These are phyloP conservation scores for Tephrocybe sp. DNA, from an alignment of 768 basidiomycete genomes.

Conservation along the genomic window DNA sequence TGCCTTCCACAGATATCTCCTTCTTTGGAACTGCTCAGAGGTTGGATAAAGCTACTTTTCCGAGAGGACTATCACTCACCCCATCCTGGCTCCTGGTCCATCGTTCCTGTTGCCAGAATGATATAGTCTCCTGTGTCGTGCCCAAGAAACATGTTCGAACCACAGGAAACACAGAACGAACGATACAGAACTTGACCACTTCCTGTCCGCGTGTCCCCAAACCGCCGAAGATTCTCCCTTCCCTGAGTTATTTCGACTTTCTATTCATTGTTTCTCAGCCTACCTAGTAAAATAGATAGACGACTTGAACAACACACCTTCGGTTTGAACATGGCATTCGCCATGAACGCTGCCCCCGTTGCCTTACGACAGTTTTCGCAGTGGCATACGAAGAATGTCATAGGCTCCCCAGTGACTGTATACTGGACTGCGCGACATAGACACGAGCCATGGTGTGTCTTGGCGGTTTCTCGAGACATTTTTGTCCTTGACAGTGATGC, in stretches of 20 bases:
- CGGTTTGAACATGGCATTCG: slow-evolving; percentile 31
- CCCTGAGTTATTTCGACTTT: slow-evolving; percentile 26
- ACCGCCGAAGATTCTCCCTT: slow-evolving; percentile 24
- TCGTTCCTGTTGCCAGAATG: slow-evolving; percentile 11
- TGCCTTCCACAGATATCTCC: slow-evolving; percentile 5
- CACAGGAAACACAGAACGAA: slow-evolving; percentile 33
- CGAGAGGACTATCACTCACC: slow-evolving; percentile 4
- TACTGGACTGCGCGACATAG: slow-evolving; percentile 35
- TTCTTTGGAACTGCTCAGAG: slow-evolving; percentile 6
- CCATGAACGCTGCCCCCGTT: slow-evolving; percentile 39
- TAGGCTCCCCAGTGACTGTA: slow-evolving; percentile 31
- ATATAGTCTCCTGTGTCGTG: slow-evolving; percentile 5
- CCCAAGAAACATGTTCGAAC: slow-evolving; percentile 30
- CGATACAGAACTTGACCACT: slow-evolving; percentile 28
- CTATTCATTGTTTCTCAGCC: slow-evolving; percentile 12
- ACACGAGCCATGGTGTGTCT: slow-evolving; percentile 29
- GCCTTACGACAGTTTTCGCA: slow-evolving; percentile 41
- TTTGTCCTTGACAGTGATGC: background rate
- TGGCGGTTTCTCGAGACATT: background rate
- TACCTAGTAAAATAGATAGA: no score
- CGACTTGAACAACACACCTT: slow-evolving; percentile 23
- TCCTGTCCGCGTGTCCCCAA: slow-evolving; percentile 25
- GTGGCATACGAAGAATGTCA: slow-evolving; percentile 38
- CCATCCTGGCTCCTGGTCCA: slow-evolving; percentile 13
- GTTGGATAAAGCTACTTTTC: background rate